Evolutionary conservation across 1,284 basidiomycete genomes (phyloP).

Genomic region (Fomitopsis schrenkii): DNA sequence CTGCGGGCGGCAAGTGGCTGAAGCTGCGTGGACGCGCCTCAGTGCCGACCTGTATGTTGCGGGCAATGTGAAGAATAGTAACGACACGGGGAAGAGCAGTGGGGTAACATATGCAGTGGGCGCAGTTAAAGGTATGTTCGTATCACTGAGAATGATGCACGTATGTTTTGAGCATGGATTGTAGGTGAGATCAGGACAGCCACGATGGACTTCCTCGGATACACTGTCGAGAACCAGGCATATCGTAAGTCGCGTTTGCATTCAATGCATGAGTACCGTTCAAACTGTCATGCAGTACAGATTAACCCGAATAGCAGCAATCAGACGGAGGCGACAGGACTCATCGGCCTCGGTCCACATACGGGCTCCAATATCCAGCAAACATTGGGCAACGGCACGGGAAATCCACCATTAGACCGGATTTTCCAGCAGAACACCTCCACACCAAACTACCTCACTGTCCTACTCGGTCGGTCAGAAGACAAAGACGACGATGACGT

Average conservation of each 20-base stretch:
- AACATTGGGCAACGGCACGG: constrained; percentile 18
- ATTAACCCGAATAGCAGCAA: constrained; percentile 14
- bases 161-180: constrained; percentile 3
- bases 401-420: constrained; percentile 50
- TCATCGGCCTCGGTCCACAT: constrained; percentile 36
- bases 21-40: neutral
- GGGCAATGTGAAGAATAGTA: constrained; percentile 37
- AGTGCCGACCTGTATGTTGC: constrained; percentile 59
- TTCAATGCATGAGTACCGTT: neutral
- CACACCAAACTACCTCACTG: constrained; percentile 51
- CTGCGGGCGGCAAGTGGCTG: neutral
- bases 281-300: constrained; percentile 16
- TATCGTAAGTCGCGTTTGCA: constrained; percentile 40
- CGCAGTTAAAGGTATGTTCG: constrained; percentile 35
- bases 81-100: constrained; percentile 34
- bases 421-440: constrained; percentile 55
- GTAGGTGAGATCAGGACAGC: constrained; percentile 49
- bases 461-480: constrained; percentile 29
- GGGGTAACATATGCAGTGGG: constrained; percentile 47
- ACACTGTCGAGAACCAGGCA: constrained; percentile 49
- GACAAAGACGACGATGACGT: constrained; percentile 20
- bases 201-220: constrained; percentile 47
- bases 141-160: neutral
- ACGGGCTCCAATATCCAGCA: constrained; percentile 26
- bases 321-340: constrained; percentile 19